Conservation (phyloP, 495 filamentous ascomycete species). For the Penicillium flavigenum region DNA sequence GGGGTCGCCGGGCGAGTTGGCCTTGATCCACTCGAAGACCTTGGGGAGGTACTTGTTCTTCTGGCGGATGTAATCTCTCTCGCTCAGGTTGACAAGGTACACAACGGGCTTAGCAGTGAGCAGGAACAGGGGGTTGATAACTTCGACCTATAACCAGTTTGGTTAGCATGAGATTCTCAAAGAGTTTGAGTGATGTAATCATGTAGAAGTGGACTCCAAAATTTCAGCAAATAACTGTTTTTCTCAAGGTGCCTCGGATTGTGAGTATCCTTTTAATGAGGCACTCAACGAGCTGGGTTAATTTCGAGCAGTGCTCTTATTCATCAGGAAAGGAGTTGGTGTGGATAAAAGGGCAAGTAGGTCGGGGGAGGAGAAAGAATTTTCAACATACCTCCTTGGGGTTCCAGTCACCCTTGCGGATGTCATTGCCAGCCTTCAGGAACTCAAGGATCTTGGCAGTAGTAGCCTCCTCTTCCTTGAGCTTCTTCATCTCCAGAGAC, state of each 20-base stretch:
- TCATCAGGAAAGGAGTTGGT: constrained; percentile 70
- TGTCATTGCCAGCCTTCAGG: constrained; percentile 85
- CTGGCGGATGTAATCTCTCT: constrained; percentile 96
- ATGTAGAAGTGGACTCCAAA: constrained; percentile 25
- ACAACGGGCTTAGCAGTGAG: constrained; percentile 97
- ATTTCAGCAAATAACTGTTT: constrained; percentile 56
- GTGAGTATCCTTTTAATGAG: constrained; percentile 57
- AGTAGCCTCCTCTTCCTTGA: constrained; percentile 90
- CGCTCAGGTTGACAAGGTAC: constrained; percentile 94
- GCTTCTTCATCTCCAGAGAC: constrained; percentile 96
- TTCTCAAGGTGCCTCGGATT: constrained; percentile 80
- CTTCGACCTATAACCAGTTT: constrained; percentile 69
- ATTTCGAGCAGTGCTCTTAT: constrained; percentile 94
- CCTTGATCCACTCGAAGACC: constrained; percentile 91
- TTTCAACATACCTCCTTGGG: constrained; percentile 85
- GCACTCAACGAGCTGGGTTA: constrained; percentile 99
- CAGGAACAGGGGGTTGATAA: constrained; percentile 95
- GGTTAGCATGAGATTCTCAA: constrained; percentile 33
- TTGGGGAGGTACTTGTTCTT: constrained; percentile 98
- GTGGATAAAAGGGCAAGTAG: background rate
- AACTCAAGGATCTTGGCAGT: constrained; percentile 82
- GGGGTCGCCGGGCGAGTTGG: constrained; percentile 79
- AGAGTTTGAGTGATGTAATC: constrained; percentile 15
- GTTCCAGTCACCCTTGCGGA: constrained; percentile 83
- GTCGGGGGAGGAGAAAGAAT: constrained; percentile 17